Evolutionary conservation across 2,329 filamentous ascomycete species (phyloP).

Genomic region (Fusarium agapanthi): DNA sequence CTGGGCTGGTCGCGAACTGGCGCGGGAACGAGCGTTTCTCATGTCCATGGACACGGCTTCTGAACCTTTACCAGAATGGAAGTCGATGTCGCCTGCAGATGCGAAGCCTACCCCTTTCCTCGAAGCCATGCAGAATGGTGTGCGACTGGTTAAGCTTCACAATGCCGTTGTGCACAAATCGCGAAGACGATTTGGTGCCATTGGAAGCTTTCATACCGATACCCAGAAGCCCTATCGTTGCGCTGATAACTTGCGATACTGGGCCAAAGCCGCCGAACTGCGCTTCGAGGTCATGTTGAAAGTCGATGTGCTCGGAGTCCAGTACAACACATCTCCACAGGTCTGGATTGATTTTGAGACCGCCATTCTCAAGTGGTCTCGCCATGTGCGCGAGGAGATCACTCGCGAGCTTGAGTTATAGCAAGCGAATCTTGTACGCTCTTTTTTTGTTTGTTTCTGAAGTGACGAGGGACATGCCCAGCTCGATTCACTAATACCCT

Average conservation of each 20-base stretch:
- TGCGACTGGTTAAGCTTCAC: constrained; percentile 85
- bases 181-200: constrained; percentile 85
- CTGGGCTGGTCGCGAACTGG: constrained; percentile 78
- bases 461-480: constrained; percentile 5
- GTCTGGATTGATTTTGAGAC: constrained; percentile 86
- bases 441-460: neutral
- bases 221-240: constrained; percentile 93
- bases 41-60: constrained; percentile 73
- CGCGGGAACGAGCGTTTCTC: constrained; percentile 84
- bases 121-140: constrained; percentile 76
- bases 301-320: constrained; percentile 86
- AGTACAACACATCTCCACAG: constrained; percentile 74
- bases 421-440: neutral
- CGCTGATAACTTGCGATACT: constrained; percentile 93
- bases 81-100: constrained; percentile 52
- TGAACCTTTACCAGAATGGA: constrained; percentile 74
- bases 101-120: constrained; percentile 79
- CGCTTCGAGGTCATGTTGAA: constrained; percentile 88
- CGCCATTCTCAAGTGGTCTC: constrained; percentile 85
- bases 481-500: constrained; percentile 21
- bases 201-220: constrained; percentile 90
- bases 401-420: constrained; percentile 68
- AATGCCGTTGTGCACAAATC: constrained; percentile 89
- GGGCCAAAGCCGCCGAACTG: constrained; percentile 94
- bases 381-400: constrained; percentile 83